Evolutionary conservation across 495 filamentous ascomycete genomes (phyloP).

Genomic region (Aspergillus avenaceus): DNA sequence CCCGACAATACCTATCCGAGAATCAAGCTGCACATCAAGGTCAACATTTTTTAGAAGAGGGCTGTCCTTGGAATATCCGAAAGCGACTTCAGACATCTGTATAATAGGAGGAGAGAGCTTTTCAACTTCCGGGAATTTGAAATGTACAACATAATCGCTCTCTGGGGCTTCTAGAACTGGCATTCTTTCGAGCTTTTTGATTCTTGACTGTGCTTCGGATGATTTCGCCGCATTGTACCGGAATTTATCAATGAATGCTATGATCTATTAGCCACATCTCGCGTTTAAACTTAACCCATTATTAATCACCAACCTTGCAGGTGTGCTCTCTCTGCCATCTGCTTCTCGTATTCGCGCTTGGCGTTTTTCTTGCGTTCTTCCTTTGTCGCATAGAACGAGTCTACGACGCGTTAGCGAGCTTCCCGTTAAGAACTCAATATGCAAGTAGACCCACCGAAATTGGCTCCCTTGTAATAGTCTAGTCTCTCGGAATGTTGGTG

Average conservation of each 20-base stretch:
- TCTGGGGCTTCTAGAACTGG: constrained; percentile 88
- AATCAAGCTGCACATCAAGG: constrained; percentile 95
- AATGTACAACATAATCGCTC: constrained; percentile 91
- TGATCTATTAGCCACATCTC: constrained; percentile 1
- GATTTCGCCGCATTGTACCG: constrained; percentile 99
- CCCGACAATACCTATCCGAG: constrained; percentile 95
- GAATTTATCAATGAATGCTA: constrained; percentile 99
- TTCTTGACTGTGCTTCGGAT: constrained; percentile 93
- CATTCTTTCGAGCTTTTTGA: constrained; percentile 98
- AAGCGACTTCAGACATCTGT: constrained; percentile 89
- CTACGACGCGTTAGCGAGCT: constrained; percentile 33
- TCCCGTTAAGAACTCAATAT: background rate
- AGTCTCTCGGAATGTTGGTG: constrained; percentile 96
- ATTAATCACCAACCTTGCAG: constrained; percentile 52
- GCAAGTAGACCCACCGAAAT: constrained; percentile 58
- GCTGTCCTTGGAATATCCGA: constrained; percentile 81
- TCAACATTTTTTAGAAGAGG: constrained; percentile 82
- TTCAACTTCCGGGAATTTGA: constrained; percentile 97
- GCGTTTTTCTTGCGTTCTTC: constrained; percentile 96
- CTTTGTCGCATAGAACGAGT: constrained; percentile 96
- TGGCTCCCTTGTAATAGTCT: constrained; percentile 98
- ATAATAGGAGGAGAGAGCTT: constrained; percentile 97
- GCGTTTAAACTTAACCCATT: background rate
- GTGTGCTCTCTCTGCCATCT: constrained; percentile 90
- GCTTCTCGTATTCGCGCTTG: constrained; percentile 97